Conservation (phyloP, 2,329 filamentous ascomycete species). For the Nemania diffusa region DNA sequence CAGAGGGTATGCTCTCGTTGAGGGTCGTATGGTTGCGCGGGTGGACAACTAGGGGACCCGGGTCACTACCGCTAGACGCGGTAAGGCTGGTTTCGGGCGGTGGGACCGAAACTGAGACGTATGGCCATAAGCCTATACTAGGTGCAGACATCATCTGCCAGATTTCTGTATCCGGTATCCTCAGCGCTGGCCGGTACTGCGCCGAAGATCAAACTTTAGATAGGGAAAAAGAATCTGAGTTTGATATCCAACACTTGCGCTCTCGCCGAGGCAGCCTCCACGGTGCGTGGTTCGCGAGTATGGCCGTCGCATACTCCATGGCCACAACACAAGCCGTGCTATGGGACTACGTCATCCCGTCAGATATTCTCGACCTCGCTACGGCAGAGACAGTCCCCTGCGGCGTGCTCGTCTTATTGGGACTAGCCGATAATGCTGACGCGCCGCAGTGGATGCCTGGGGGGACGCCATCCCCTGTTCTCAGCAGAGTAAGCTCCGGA, state of each 20-base stretch:
- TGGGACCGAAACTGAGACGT: too few relatives aligned
- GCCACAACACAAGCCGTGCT: constrained; percentile 1
- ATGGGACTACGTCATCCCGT: constrained; percentile 6
- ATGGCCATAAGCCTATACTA: too few relatives aligned
- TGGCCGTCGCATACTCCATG: constrained; percentile 3
- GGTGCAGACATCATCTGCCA: too few relatives aligned
- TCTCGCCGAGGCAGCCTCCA: not conserved
- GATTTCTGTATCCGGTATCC: too few relatives aligned
- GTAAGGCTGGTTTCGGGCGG: too few relatives aligned
- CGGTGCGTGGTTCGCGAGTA: constrained; percentile 2
- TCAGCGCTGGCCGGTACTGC: too few relatives aligned
- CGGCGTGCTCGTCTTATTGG: constrained; percentile 4
- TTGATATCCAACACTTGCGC: constrained; percentile 2
- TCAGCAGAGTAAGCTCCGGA: constrained; percentile 1
- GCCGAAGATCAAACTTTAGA: too few relatives aligned
- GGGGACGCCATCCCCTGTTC: constrained; percentile 3
- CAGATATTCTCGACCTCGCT: constrained; percentile 1
- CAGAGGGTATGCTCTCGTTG: too few relatives aligned
- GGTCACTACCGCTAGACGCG: too few relatives aligned
- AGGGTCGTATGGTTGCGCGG: too few relatives aligned
- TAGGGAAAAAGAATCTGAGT: too few relatives aligned
- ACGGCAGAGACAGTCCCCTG: constrained; percentile 1
- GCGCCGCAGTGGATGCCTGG: not conserved
- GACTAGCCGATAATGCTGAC: constrained; percentile 4
- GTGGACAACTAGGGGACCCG: too few relatives aligned